Base-by-base conservation (phyloP, 2,329 filamentous ascomycete species). In the Monosporascus sp. region DNA sequence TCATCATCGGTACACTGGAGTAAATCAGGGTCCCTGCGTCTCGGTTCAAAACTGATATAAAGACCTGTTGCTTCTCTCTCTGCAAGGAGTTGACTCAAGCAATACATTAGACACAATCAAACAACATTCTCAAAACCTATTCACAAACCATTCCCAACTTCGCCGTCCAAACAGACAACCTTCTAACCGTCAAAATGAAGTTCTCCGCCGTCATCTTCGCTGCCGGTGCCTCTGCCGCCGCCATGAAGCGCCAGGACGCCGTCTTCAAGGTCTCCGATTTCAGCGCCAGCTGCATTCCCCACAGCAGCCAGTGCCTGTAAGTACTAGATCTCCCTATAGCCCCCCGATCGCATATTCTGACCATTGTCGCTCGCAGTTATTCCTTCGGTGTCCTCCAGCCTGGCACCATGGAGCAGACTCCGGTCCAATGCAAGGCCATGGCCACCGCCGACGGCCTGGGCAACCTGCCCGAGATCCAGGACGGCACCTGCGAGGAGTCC, bases 401-500 rank as follows among this genome's bases (percentile, higher is more conserved):
- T 51, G 59, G 57, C 46, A 61, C 58, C 53, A 63, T 62, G 58
- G 64, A 69, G 50, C 65, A 63, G 50, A 59, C 50, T 1, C 52
- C 55, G 5, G 59, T 65, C 40, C 14, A 57, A 20, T 69, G 67
- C 64, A 28, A 8, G 9, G 55, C 59, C n/a, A 15, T 58, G 37
- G 56, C 58, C 28, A 18, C 49, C 31, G 60, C 54, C 55, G 57
- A 60, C 51, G 35, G 40, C 50, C 55, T 56, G 55, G 60, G 61
- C 54, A 53, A 50, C n/a, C 62, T 71, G n/a, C 68, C 68, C 49
- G 53, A 63, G 18, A 60, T 71, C 58, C 54, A 55, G 51, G 58
- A 64, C 3, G 68, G 58, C 47, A 40, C 57, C 20, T 70, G 68
- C 61, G 38, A 51, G 3, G 20, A 62, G 3, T 69, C 68, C 6